phyloP scores from a whole-genome alignment of 2,329 filamentous ascomycete genomes.

The Talaromyces rugulosus region DNA sequence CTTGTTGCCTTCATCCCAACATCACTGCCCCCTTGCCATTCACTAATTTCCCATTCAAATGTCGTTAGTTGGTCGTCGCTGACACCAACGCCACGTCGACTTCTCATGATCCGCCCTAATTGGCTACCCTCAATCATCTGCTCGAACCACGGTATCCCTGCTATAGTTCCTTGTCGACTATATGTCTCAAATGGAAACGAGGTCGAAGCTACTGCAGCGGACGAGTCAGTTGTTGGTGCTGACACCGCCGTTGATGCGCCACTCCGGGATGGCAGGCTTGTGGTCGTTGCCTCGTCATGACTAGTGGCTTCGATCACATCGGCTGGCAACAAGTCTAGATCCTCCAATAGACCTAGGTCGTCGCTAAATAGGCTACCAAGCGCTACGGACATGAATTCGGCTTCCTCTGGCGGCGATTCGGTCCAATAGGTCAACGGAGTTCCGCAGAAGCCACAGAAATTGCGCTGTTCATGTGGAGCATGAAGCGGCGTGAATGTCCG shows the following conservation, averaged over 20 bases:
- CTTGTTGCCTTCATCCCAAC: conserved; percentile 4
- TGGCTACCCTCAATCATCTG: conserved; percentile 71
- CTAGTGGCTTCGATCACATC: conserved; percentile 28
- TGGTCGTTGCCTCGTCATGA: neutral
- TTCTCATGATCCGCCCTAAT: conserved; percentile 64
- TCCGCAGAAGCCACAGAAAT: conserved; percentile 91
- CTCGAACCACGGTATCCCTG: conserved; percentile 82
- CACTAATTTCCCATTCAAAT: conserved; percentile 80
- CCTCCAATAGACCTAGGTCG: conserved; percentile 68
- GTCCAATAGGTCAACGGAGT: conserved; percentile 82
- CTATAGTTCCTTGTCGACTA: conserved; percentile 33
- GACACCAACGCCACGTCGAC: conserved; percentile 52
- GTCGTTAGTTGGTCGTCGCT: conserved; percentile 61
- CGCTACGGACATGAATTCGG: conserved; percentile 74
- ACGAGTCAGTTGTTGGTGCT: conserved; percentile 11
- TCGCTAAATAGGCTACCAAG: conserved; percentile 70
- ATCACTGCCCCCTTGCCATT: conserved; percentile 55
- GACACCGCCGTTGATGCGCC: neutral
- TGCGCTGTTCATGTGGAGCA: conserved; percentile 59
- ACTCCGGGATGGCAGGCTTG: neutral
- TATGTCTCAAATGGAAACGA: conserved; percentile 26
- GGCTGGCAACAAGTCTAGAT: conserved; percentile 66
- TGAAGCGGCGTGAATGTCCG: conserved; percentile 61
- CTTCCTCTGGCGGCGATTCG: conserved; percentile 65
- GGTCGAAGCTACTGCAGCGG: conserved; percentile 9